Evolutionary conservation across 1,139 yeast genomes (phyloP).

Genomic region (Magnusiomyces sp.): DNA sequence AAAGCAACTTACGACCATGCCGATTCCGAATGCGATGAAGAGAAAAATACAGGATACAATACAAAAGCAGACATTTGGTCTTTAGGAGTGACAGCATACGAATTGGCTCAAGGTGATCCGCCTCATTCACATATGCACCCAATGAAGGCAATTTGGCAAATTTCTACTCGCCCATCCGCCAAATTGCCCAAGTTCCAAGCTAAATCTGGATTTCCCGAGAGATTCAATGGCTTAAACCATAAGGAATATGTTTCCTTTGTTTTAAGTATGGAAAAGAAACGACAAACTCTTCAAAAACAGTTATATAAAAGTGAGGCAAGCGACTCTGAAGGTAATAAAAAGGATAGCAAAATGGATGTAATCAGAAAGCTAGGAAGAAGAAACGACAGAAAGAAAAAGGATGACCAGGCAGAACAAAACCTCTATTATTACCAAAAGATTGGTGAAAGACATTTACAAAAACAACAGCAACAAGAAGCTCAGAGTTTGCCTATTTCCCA

Average conservation of each 20-base stretch:
- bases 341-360: no score
- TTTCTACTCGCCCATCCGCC: conserved; percentile 67
- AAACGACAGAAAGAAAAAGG: neutral
- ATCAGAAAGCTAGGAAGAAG: neutral
- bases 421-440: no score
- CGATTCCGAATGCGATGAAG: neutral
- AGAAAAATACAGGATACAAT: conserved; percentile 51
- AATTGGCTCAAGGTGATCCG: conserved; percentile 87
- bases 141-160: conserved; percentile 61
- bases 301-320: no score
- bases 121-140: conserved; percentile 53
- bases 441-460: neutral
- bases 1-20: no score
- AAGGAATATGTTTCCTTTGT: conserved; percentile 50
- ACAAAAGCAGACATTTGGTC: conserved; percentile 91
- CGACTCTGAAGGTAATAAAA: no score
- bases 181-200: conserved; percentile 34
- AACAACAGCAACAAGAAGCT: neutral
- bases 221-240: neutral
- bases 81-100: conserved; percentile 78
- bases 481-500: no score
- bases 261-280: conserved; percentile 26
- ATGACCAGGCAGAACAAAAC: no score
- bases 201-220: conserved; percentile 3
- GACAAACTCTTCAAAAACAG: neutral